Conservation (phyloP, 108 stramenopile genomes). For the Pelagomonas calceolata region DNA sequence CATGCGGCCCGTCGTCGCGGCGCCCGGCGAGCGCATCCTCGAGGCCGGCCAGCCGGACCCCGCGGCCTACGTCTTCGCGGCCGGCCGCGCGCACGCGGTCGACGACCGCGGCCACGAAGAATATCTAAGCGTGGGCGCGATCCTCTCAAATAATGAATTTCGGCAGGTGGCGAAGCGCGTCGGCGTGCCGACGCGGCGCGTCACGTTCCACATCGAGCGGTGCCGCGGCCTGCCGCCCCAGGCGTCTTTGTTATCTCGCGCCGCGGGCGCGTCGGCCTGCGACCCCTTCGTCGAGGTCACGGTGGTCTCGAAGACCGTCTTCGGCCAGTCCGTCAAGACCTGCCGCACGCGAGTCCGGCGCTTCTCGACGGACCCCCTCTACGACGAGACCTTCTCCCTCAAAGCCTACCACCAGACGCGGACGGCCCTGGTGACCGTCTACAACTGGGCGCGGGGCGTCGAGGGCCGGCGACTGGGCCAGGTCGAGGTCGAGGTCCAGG, state of each 20-base stretch:
- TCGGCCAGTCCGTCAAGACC: neutral
- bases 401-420: neutral
- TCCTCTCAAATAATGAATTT: neutral
- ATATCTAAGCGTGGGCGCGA: neutral
- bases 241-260: neutral
- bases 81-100: neutral
- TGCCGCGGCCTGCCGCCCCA: conserved; percentile 15
- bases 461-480: neutral
- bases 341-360: neutral
- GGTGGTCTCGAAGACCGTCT: neutral
- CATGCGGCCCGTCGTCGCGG: neutral
- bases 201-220: conserved; percentile 22
- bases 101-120: neutral
- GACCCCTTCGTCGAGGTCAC: neutral
- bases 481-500: neutral
- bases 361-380: neutral
- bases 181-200: conserved; percentile 24
- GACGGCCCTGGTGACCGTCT: neutral
- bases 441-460: neutral
- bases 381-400: neutral
- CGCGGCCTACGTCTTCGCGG: neutral
- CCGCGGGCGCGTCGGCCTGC: neutral
- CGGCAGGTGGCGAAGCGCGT: conserved; percentile 3
- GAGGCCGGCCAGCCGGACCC: neutral
- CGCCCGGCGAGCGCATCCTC: neutral